Conservation (phyloP, 2,329 filamentous ascomycete species). For the Sclerotinia spermophila region DNA sequence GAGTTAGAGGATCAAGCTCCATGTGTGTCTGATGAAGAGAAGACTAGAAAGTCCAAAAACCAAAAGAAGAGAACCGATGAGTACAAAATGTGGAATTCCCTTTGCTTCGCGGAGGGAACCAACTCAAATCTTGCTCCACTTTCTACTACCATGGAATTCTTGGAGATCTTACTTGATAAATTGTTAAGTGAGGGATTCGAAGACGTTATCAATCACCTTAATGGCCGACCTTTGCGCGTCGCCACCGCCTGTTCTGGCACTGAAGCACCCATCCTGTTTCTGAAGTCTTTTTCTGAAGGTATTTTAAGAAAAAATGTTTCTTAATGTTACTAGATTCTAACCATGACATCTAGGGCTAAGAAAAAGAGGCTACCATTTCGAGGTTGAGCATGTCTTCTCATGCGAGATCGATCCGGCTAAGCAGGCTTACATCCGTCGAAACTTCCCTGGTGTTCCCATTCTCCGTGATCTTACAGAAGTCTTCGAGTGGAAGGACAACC, state of each 20-base stretch:
- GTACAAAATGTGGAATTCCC: not conserved
- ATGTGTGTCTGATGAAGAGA: not conserved
- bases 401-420: slow-evolving; percentile 62
- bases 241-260: slow-evolving; percentile 78
- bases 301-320: slow-evolving; percentile 24
- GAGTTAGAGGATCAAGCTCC: not conserved
- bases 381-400: slow-evolving; percentile 54
- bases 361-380: slow-evolving; percentile 5
- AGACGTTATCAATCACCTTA: slow-evolving; percentile 25
- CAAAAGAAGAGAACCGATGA: not conserved
- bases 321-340: slow-evolving; percentile 1
- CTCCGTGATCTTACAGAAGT: slow-evolving; percentile 60
- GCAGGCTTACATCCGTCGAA: slow-evolving; percentile 61
- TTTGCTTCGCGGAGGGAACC: not conserved
- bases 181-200: not conserved
- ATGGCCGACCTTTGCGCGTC: slow-evolving; percentile 46
- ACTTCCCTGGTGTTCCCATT: slow-evolving; percentile 50
- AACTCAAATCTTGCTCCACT: not conserved
- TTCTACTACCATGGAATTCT: not conserved
- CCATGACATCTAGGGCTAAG: not conserved
- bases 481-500: slow-evolving; percentile 28
- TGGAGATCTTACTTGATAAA: not conserved
- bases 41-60: not conserved
- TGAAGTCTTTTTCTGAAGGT: slow-evolving; percentile 54
- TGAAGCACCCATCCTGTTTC: slow-evolving; percentile 66